Evolutionary conservation across 208 protist species (phyloP).

Genomic region (Tritrichomonas foetus): DNA sequence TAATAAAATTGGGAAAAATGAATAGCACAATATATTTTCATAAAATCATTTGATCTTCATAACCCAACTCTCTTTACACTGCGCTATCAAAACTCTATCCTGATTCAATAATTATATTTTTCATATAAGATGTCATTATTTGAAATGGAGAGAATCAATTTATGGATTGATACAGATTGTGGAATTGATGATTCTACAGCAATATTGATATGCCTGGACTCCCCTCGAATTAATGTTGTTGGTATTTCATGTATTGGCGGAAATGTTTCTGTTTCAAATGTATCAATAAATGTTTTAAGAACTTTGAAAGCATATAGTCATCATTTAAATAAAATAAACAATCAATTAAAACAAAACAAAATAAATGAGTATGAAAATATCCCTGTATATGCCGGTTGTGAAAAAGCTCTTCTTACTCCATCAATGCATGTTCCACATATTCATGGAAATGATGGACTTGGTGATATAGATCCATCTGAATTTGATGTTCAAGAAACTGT

Average conservation of each 20-base stretch:
- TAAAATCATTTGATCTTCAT: background rate
- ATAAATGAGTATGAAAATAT: too few relatives aligned
- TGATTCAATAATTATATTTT: background rate
- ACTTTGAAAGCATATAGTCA: background rate
- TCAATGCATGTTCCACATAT: background rate
- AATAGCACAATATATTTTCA: background rate
- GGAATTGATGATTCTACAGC: conserved; percentile 11
- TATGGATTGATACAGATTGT: conserved; percentile 36
- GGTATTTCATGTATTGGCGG: conserved; percentile 21
- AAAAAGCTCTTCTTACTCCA: background rate
- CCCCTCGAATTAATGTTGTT: background rate
- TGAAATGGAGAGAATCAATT: background rate
- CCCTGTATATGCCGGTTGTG: background rate
- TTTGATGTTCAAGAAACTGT: background rate
- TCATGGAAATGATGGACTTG: background rate
- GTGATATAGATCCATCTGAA: background rate
- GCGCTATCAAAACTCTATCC: background rate
- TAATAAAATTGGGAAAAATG: background rate
- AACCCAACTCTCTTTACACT: background rate
- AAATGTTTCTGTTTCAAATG: background rate
- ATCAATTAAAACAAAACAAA: too few relatives aligned
- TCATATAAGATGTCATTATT: background rate
- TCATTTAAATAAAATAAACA: too few relatives aligned
- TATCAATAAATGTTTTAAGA: background rate
- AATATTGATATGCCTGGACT: background rate